Conservation (phyloP, 148 eudicot genomes). For the Amaranthus cruentus region DNA sequence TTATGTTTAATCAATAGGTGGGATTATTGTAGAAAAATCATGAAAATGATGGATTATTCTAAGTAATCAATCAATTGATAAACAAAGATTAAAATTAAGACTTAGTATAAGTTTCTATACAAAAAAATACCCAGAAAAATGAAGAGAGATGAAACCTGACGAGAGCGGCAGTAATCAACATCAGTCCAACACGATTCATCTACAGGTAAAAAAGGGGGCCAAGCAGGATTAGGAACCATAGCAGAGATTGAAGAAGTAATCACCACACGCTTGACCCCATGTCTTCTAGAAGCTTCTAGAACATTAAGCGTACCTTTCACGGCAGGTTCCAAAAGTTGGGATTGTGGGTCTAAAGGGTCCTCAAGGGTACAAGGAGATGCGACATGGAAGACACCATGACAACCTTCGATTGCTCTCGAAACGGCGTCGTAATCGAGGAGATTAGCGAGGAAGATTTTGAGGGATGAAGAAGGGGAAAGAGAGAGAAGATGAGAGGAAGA, state of each 20-base stretch:
- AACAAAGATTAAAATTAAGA: no score
- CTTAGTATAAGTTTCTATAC: no score
- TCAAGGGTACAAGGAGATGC: conserved; percentile 80
- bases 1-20: no score
- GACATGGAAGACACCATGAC: conserved; percentile 81
- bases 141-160: conserved; percentile 32
- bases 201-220: conserved; percentile 29
- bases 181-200: conserved; percentile 76
- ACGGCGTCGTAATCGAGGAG: conserved; percentile 53
- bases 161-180: conserved; percentile 66
- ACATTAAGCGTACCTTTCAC: conserved; percentile 71
- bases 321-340: conserved; percentile 72
- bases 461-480: conserved; percentile 34
- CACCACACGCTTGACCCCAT: conserved; percentile 63
- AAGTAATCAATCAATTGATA: no score
- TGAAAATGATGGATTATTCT: no score
- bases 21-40: no score
- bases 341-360: conserved; percentile 64
- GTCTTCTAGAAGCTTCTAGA: conserved; percentile 50
- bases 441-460: conserved; percentile 43
- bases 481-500: conserved; percentile 49
- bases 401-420: conserved; percentile 40
- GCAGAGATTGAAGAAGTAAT: conserved; percentile 76
- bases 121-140: no score
- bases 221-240: conserved; percentile 70